phyloP scores from a whole-genome alignment of 129 eudicot genomes.

The Cynara cardunculus region DNA sequence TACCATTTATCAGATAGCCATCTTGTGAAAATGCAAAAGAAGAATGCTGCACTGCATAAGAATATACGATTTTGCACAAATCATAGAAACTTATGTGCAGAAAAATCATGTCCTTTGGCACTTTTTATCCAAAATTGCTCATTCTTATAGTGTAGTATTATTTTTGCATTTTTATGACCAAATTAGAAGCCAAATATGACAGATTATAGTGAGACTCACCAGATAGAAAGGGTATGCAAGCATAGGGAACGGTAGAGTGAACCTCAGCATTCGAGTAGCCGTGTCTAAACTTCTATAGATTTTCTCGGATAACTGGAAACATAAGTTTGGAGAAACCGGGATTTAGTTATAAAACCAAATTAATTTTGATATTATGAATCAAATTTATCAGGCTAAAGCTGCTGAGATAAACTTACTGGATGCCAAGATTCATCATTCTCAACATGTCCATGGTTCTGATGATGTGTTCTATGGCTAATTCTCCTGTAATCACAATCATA shows the following conservation, averaged over 20 bases:
- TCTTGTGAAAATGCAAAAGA: not conserved
- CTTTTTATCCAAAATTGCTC: not conserved
- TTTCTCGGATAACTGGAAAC: conserved; percentile 66
- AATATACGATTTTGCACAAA: not conserved
- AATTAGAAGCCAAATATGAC: not conserved
- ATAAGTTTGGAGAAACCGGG: not conserved
- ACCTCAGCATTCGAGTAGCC: conserved; percentile 49
- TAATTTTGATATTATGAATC: not conserved
- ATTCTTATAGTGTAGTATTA: not conserved
- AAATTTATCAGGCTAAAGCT: not conserved
- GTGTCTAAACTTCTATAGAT: conserved; percentile 58
- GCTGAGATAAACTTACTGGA: conserved; percentile 26
- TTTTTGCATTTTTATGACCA: not conserved
- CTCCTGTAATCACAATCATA: conserved; percentile 39
- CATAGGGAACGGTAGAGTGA: conserved; percentile 91
- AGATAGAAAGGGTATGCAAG: conserved; percentile 92
- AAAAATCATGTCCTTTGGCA: not conserved
- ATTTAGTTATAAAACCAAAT: not conserved
- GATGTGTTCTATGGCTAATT: conserved; percentile 41
- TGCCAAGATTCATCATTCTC: conserved; percentile 42
- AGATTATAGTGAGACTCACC: conserved; percentile 43
- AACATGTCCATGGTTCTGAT: conserved; percentile 42
- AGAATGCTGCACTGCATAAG: too few relatives aligned
- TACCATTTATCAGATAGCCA: not conserved
- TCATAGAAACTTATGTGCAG: not conserved